Percentiles rank a stretch among this genome's conserved stretches.
Evolutionary conservation across 345 rosid genomes (phyloP).

Genomic region (Noccaea bulbosa): DNA sequence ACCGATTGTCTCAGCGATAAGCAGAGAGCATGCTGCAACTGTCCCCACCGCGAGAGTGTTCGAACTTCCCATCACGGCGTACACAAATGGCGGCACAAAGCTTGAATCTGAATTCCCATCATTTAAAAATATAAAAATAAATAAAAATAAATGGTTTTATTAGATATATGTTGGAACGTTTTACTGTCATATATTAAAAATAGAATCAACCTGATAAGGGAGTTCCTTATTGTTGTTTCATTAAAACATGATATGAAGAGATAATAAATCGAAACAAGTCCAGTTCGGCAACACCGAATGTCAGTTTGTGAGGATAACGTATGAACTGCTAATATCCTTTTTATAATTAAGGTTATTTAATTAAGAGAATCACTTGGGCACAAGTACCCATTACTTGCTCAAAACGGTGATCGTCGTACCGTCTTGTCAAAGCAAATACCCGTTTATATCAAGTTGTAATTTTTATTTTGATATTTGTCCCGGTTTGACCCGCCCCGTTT

Average conservation of each 20-base stretch:
- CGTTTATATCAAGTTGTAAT: too few relatives aligned
- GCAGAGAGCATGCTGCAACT: slow-evolving; percentile 81
- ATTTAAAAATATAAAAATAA: not conserved
- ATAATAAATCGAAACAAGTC: slow-evolving; percentile 13
- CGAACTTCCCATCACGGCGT: slow-evolving; percentile 84
- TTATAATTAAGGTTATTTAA: not conserved
- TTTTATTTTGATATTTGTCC: too few relatives aligned
- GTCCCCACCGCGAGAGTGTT: slow-evolving; percentile 84
- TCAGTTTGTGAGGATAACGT: not conserved
- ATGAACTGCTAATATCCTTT: slow-evolving; percentile 9
- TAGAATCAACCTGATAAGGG: not conserved
- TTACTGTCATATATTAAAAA: not conserved
- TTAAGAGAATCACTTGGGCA: not conserved
- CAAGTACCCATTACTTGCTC: too few relatives aligned
- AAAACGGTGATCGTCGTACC: too few relatives aligned
- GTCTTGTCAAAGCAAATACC: too few relatives aligned
- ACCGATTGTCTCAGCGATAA: slow-evolving; percentile 56
- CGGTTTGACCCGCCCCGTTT: too few relatives aligned
- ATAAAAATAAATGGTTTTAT: not conserved
- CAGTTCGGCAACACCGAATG: not conserved
- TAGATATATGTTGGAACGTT: slow-evolving; percentile 19
- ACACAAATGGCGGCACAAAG: slow-evolving; percentile 79
- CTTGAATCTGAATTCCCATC: slow-evolving; percentile 65
- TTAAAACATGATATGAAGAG: not conserved
- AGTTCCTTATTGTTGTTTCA: not conserved